These are phyloP conservation scores for Nothomitra cinnamomea DNA, from an alignment of 2,329 filamentous ascomycete species.

Conservation along the genomic window DNA sequence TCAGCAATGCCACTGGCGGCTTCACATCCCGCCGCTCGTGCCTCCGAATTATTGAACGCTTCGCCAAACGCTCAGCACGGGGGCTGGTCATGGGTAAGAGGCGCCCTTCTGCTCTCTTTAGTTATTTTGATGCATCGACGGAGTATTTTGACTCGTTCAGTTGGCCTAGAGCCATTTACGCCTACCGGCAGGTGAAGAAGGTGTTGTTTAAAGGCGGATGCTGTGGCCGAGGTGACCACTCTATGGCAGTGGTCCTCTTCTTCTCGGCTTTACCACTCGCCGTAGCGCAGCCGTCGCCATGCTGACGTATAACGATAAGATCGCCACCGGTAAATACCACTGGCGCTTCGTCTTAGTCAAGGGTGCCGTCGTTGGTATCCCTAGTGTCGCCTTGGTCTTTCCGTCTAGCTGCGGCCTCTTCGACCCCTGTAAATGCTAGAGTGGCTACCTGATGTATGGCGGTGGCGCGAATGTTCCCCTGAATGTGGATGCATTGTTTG, in stretches of 20 bases:
- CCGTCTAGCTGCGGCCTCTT: conserved; percentile 12
- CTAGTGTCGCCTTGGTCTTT: conserved; percentile 12
- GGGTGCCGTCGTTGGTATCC: conserved; percentile 11
- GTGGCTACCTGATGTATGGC: conserved; percentile 2
- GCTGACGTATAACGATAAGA: background rate
- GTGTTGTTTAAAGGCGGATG: too few relatives aligned
- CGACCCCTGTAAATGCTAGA: conserved; percentile 14
- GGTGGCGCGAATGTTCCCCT: background rate
- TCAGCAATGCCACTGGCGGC: conserved; percentile 14
- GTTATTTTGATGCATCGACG: too few relatives aligned
- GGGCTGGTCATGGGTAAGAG: too few relatives aligned
- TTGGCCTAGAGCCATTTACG: background rate
- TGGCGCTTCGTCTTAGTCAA: conserved; percentile 10
- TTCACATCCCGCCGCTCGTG: conserved; percentile 12
- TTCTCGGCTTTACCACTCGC: background rate
- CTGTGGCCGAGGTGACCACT: too few relatives aligned
- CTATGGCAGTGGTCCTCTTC: background rate
- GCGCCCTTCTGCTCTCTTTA: too few relatives aligned
- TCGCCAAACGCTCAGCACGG: background rate
- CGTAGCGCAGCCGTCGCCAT: conserved; percentile 6
- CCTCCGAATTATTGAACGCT: conserved; percentile 10
- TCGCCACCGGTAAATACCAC: background rate
- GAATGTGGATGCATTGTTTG: background rate
- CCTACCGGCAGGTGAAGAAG: background rate
- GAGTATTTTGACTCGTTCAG: too few relatives aligned